Percentiles rank a stretch among this genome's conserved stretches.
These are phyloP conservation scores for Verticillium isaacii DNA, from an alignment of 2,329 filamentous ascomycete species.

Conservation along the genomic window DNA sequence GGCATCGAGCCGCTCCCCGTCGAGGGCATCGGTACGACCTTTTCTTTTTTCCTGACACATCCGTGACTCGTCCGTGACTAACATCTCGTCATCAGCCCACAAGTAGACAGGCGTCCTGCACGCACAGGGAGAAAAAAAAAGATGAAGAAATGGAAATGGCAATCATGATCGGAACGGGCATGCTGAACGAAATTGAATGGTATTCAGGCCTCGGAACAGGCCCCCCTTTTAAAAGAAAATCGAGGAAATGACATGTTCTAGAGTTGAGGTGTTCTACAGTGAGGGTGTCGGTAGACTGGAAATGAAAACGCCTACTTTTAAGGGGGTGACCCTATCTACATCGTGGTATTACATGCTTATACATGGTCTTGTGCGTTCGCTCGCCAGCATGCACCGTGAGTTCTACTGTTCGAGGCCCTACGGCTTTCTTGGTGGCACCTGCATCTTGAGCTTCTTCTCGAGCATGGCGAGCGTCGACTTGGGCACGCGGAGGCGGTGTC, in stretches of 20 bases:
- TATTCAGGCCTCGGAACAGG: not conserved
- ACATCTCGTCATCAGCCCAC: conserved; percentile 8
- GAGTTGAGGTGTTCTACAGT: conserved; percentile 6
- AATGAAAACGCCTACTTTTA: not conserved
- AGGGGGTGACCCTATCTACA: not conserved
- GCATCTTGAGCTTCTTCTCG: conserved; percentile 37
- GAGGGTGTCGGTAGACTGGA: not conserved
- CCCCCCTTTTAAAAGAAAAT: not conserved
- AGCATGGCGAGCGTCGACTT: conserved; percentile 58
- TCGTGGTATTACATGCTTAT: not conserved
- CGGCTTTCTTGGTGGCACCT: not conserved
- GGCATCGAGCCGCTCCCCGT: conserved; percentile 53
- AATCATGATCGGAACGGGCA: not conserved
- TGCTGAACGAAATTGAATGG: conserved; percentile 1
- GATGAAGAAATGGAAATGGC: not conserved
- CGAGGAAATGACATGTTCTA: conserved; percentile 4
- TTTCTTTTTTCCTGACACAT: not conserved
- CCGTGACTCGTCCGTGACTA: not conserved
- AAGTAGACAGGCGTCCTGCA: conserved; percentile 8
- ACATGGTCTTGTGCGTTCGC: not conserved
- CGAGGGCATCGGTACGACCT: conserved; percentile 45
- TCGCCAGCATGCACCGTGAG: not conserved
- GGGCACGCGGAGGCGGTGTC: conserved; percentile 72
- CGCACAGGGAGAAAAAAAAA: not conserved
- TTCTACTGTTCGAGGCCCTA: not conserved